These are phyloP conservation scores for Sarocladium kiliense DNA, from an alignment of 2,329 filamentous ascomycete genomes.

Conservation along the genomic window DNA sequence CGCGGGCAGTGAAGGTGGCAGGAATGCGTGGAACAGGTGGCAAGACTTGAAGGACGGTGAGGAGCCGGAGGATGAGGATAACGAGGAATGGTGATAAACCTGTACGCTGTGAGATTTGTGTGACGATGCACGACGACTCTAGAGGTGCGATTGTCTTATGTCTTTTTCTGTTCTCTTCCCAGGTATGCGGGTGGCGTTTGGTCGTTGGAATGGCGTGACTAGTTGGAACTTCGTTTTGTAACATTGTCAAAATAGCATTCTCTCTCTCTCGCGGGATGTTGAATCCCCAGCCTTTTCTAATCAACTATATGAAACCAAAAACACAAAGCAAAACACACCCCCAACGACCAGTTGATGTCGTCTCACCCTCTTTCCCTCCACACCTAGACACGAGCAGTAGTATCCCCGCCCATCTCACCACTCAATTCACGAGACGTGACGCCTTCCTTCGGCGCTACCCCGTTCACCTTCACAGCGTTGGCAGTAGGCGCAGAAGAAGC, in stretches of 20 bases:
- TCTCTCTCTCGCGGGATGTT: constrained; percentile 10
- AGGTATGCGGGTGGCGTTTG: background rate
- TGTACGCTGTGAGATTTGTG: background rate
- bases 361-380: constrained; percentile 4
- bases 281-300: constrained; percentile 12
- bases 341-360: constrained; percentile 10
- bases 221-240: background rate
- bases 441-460: constrained; percentile 20
- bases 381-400: constrained; percentile 23
- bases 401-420: constrained; percentile 61
- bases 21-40: constrained; percentile 31
- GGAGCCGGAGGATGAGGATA: background rate
- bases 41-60: constrained; percentile 21
- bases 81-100: background rate
- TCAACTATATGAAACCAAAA: background rate
- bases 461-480: background rate
- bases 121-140: background rate
- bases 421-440: constrained; percentile 49
- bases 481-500: background rate
- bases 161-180: background rate
- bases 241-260: background rate
- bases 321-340: background rate
- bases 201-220: background rate
- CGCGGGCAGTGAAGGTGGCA: constrained; percentile 46
- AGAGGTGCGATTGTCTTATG: background rate